Base-by-base conservation (phyloP, 768 basidiomycete species). In the Rhodotorula paludigena region DNA sequence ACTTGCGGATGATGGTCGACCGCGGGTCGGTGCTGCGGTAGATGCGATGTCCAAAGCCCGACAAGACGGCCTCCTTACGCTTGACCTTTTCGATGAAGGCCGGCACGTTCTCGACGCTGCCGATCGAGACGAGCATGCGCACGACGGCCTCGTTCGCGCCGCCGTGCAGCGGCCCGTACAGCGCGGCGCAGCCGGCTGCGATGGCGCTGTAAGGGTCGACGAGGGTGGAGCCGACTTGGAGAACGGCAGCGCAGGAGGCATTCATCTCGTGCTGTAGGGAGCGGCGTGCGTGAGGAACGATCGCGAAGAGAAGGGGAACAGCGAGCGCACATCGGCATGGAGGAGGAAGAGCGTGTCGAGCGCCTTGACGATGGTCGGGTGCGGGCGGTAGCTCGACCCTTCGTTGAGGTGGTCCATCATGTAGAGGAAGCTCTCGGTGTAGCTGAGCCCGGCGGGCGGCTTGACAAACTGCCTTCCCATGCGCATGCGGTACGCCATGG, bases 401-500 rank as follows among this genome's bases (percentile, higher is more conserved):
- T 68, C 66, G 57, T 60, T 60, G 61, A 59, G 56, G 57, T 68
- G 52, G 63, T 71, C 63, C 82, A 93, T 87, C 80, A 92, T 89
- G 79, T 91, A 94, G 57, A 94, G 78, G 82, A 93, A 94, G 12
- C 87, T 89, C 68, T 32, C 63, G 20, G 73, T 60, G 32, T 53
- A 47, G 55, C 52, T 23, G 32, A 44, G 35, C 18, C 88, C 89
- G 1, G 85, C 85, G 11, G 90, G 90, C 7, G 92, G 90, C 0
- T 82, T 84, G 25, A 92, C 89, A 74, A 94, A 93, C 56, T 89
- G 85, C 64, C 92, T 84, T 42, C 92, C 92, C 80, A 91, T 90
- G 47, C 92, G 87, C 41, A 93, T 84, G 38, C 92, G 89, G 78
- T 92, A 94, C 0, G 92, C 91, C 90, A 93, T 92, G 84, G 91